Base-by-base conservation (phyloP, 1,284 basidiomycete species). In the Cryptococcus hybrid region DNA sequence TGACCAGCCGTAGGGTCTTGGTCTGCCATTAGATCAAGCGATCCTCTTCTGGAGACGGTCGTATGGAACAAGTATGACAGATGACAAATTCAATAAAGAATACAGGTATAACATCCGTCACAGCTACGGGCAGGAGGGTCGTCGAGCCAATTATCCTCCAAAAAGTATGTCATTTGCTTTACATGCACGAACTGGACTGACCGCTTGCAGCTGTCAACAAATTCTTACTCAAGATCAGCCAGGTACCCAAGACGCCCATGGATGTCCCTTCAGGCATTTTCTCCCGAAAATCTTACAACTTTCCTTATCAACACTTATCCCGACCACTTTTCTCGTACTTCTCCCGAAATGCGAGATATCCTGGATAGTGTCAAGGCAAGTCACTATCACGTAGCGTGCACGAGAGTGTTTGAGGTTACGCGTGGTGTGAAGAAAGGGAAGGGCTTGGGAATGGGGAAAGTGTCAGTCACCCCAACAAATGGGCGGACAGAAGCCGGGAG, bases 51-150 rank as follows among this genome's bases (percentile, higher is more conserved):
- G 96, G 96, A 83, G 92, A 55, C 88, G 88, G 67, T 88, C 88
- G 38, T 98, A 96, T 75, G 76, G 77, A 36, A 82, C 78, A 47
- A 83, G 80, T 40, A 85, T 90, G 57, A 86, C 86, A 24, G 94
- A 98, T 64, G 93, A 99, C 79, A 90, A 94, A 77, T 99, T 99
- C 80, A 94, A 93, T 80, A 99, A 99, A 76, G 91, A 97, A 73
- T 89, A 98, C 82, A 88, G 87, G 67, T 99, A 99, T 79, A 99
- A 99, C 69, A 94, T 99, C 67, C 87, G 95, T 43, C 96, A 99
- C 78, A 88, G 86, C 7, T 99, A 89, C 74, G 96, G 96, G 47
- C 81, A 97, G 46, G 96, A 99, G 76, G 96, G 96, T 7, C 89
- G 88, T 71, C 85, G 95, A 44, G 88, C 88, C 52, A 97, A 98